These are phyloP conservation scores for Tuber melanosporum DNA, from an alignment of 495 filamentous ascomycete species.

Conservation along the genomic window DNA sequence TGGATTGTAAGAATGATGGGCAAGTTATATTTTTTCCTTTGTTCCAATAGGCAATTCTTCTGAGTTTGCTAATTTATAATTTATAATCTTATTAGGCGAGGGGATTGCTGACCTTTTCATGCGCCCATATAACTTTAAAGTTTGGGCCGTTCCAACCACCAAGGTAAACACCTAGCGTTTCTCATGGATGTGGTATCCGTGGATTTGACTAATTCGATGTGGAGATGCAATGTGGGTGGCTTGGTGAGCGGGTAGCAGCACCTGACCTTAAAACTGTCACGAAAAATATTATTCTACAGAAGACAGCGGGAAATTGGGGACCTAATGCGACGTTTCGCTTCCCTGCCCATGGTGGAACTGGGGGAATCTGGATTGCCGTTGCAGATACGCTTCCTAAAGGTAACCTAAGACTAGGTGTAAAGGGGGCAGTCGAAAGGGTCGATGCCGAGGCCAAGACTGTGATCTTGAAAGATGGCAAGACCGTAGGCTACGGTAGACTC, in stretches of 20 bases:
- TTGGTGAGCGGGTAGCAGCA: slow-evolving; percentile 95
- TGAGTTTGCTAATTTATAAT: slow-evolving; percentile 4
- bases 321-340: slow-evolving; percentile 98
- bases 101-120: slow-evolving; percentile 96
- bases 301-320: slow-evolving; percentile 95
- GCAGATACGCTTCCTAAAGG: slow-evolving; percentile 86
- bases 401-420: slow-evolving; percentile 81
- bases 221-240: slow-evolving; percentile 99
- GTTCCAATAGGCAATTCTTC: neutral
- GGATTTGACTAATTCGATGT: slow-evolving; percentile 16
- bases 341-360: slow-evolving; percentile 89
- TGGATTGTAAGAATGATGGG: slow-evolving; percentile 96
- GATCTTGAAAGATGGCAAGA: slow-evolving; percentile 75
- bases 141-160: slow-evolving; percentile 97
- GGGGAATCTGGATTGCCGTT: slow-evolving; percentile 98
- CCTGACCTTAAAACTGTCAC: slow-evolving; percentile 94
- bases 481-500: slow-evolving; percentile 85
- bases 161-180: slow-evolving; percentile 57
- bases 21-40: slow-evolving; percentile 28
- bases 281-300: slow-evolving; percentile 90
- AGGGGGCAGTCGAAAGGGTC: slow-evolving; percentile 76
- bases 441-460: slow-evolving; percentile 78
- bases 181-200: neutral
- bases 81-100: slow-evolving; percentile 22
- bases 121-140: slow-evolving; percentile 99